Conservation (phyloP, 2,329 filamentous ascomycete species). For the Colletotrichum plurivorum region DNA sequence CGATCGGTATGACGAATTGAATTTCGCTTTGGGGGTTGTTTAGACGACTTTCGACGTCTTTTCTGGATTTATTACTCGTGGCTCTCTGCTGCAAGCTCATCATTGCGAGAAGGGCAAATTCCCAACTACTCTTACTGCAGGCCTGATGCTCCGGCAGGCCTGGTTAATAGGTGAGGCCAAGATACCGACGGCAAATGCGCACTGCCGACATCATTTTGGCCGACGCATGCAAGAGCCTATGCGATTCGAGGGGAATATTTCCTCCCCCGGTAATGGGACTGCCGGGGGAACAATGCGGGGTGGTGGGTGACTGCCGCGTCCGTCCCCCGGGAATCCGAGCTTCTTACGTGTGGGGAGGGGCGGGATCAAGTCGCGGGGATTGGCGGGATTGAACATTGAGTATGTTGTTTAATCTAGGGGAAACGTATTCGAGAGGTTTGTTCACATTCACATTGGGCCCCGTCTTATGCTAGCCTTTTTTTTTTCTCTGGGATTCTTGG, state of each 20-base stretch:
- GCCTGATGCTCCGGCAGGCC: no score
- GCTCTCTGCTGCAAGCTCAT: no score
- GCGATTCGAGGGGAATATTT: constrained; percentile 15
- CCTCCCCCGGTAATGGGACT: constrained; percentile 17
- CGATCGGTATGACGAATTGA: not conserved
- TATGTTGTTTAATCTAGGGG: not conserved
- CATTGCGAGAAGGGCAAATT: no score
- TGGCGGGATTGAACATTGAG: constrained; percentile 16
- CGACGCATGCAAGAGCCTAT: not conserved
- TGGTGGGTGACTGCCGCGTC: constrained; percentile 11
- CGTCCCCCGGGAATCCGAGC: constrained; percentile 14
- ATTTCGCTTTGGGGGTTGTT: not conserved
- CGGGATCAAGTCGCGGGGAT: constrained; percentile 15
- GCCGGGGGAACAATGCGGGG: constrained; percentile 23
- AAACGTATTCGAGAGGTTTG: not conserved
- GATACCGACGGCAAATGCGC: no score
- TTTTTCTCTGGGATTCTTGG: not conserved
- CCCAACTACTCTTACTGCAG: no score
- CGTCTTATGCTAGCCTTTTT: not conserved
- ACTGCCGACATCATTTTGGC: constrained; percentile 12
- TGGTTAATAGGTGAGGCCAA: not conserved
- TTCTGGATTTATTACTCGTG: no score
- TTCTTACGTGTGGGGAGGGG: not conserved
- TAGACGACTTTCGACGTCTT: no score
- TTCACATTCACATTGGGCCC: not conserved